Conservation (phyloP, 2,329 filamentous ascomycete genomes). For the Verticillium zaregamsianum region DNA sequence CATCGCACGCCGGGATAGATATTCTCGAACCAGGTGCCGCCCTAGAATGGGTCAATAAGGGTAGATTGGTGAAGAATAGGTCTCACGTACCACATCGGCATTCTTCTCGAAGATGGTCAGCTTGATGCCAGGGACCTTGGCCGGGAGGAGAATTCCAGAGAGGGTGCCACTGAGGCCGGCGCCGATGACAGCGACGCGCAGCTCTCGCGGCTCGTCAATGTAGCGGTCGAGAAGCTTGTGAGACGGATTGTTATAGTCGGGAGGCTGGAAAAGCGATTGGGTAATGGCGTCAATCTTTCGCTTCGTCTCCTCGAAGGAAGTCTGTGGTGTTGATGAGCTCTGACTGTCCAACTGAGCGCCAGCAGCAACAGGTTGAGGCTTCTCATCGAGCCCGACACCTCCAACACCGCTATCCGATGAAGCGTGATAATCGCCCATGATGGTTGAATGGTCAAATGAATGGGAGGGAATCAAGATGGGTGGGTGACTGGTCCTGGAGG, state of each 20-base stretch:
- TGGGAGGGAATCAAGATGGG: neutral
- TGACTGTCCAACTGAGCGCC: neutral
- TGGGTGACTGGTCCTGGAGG: neutral
- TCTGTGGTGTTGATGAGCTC: neutral
- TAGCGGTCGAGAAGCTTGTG: constrained; percentile 29
- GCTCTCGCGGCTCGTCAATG: constrained; percentile 41
- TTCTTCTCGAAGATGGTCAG: constrained; percentile 68
- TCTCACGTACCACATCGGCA: constrained; percentile 51
- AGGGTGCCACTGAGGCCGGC: constrained; percentile 60
- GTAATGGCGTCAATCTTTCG: neutral
- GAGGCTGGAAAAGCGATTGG: neutral
- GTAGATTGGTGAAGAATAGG: neutral
- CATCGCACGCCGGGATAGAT: constrained; percentile 63
- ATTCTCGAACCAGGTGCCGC: constrained; percentile 52
- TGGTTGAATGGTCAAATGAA: neutral
- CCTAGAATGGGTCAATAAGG: constrained; percentile 22
- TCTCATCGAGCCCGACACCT: neutral
- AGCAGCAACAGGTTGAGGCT: neutral
- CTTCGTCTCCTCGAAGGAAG: neutral
- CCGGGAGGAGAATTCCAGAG: constrained; percentile 61
- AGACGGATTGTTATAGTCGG: constrained; percentile 12
- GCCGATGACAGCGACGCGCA: constrained; percentile 58
- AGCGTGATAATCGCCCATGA: neutral
- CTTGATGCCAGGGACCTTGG: constrained; percentile 64
- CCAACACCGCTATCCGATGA: neutral